Conservation (phyloP, 2,329 filamentous ascomycete genomes). For the Penicillium occitanis region DNA sequence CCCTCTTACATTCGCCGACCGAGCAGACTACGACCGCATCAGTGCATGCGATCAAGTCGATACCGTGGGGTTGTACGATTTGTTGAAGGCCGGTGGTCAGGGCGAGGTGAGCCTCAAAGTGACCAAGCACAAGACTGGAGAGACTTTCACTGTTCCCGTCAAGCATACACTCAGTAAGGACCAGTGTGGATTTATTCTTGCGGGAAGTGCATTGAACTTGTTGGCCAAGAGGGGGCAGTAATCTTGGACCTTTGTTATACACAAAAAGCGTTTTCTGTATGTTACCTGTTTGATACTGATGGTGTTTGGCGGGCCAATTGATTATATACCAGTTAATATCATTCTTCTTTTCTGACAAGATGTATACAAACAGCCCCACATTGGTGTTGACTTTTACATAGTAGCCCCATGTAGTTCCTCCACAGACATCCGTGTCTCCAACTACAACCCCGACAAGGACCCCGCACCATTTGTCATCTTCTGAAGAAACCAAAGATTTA, state of each 20-base stretch:
- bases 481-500: background rate
- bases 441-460: background rate
- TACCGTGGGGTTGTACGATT: conserved; percentile 80
- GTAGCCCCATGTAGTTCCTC: background rate
- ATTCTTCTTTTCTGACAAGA: background rate
- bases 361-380: background rate
- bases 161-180: conserved; percentile 86
- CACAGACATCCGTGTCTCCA: background rate
- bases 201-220: conserved; percentile 89
- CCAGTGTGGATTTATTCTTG: conserved; percentile 88
- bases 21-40: conserved; percentile 83
- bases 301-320: conserved; percentile 9
- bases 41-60: conserved; percentile 77
- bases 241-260: background rate
- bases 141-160: conserved; percentile 69
- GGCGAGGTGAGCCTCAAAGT: conserved; percentile 73
- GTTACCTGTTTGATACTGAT: background rate
- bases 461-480: conserved; percentile 4
- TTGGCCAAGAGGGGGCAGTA: conserved; percentile 62
- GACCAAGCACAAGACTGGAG: conserved; percentile 60
- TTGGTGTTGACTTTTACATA: background rate
- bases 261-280: background rate
- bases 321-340: background rate
- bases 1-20: conserved; percentile 84
- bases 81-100: conserved; percentile 73